Conservation (phyloP, 177 flowering plant genomes). For the Vitis hybrid region DNA sequence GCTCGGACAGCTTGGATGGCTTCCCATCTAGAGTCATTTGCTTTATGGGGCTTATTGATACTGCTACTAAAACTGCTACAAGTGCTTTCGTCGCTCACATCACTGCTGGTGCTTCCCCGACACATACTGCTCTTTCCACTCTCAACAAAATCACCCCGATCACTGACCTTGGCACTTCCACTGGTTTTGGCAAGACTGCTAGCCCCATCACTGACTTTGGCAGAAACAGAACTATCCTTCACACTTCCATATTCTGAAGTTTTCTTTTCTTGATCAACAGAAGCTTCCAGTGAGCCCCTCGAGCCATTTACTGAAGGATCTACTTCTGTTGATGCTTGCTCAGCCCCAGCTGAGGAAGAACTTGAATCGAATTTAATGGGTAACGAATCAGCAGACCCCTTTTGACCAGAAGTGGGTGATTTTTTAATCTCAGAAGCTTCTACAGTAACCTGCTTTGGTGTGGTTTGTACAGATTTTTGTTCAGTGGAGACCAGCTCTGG, state of each 20-base stretch:
- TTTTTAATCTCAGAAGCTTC: slow-evolving; percentile 31
- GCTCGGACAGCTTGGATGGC: slow-evolving; percentile 76
- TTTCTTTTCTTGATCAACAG: slow-evolving; percentile 55
- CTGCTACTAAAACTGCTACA: slow-evolving; percentile 83
- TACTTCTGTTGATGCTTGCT: slow-evolving; percentile 24
- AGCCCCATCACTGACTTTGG: slow-evolving; percentile 69
- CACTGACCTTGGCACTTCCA: slow-evolving; percentile 72
- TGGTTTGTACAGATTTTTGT: slow-evolving; percentile 21
- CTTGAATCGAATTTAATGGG: slow-evolving; percentile 27
- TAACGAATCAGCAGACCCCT: slow-evolving; percentile 26
- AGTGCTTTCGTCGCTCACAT: slow-evolving; percentile 82
- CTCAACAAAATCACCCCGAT: slow-evolving; percentile 59
- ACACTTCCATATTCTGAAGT: slow-evolving; percentile 46
- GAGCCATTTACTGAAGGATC: slow-evolving; percentile 30
- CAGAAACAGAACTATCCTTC: slow-evolving; percentile 65
- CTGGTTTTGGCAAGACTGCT: slow-evolving; percentile 65
- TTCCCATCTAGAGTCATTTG: slow-evolving; percentile 91
- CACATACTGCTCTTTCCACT: slow-evolving; percentile 88
- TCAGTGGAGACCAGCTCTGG: slow-evolving; percentile 32
- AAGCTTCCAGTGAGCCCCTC: slow-evolving; percentile 33
- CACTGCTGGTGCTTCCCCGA: slow-evolving; percentile 83
- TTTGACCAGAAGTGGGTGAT: slow-evolving; percentile 14
- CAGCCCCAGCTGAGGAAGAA: slow-evolving; percentile 18
- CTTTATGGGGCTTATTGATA: slow-evolving; percentile 81
- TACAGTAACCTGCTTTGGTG: slow-evolving; percentile 19